Conservation (phyloP, 176 grass and related monocot species). For the Aegilops umbellulata region DNA sequence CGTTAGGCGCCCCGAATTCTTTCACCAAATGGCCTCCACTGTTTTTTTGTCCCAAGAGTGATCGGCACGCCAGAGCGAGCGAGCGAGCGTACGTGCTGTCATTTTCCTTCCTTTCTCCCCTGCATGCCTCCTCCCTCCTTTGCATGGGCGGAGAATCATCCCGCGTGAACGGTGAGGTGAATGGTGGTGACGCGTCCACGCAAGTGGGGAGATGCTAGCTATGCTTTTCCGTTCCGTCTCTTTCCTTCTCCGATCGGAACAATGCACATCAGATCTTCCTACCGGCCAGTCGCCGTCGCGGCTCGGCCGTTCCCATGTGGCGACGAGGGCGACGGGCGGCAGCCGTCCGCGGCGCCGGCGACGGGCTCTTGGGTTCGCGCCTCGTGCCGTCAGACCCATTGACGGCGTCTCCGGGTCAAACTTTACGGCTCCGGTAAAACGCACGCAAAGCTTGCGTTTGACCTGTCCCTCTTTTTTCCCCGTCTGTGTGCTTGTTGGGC, state of each 20-base stretch:
- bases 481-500: neutral
- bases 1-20: conserved; percentile 2
- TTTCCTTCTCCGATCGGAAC: neutral
- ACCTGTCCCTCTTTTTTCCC: neutral
- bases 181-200: neutral
- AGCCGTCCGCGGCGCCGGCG: neutral
- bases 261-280: neutral
- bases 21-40: neutral
- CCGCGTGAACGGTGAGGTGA: neutral
- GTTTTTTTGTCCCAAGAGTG: neutral
- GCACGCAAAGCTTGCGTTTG: neutral
- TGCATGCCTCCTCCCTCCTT: too few species aligned
- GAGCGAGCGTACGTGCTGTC: neutral
- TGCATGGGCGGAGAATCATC: neutral
- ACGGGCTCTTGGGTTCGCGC: neutral
- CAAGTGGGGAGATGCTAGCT: neutral
- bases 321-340: neutral
- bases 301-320: neutral
- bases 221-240: neutral
- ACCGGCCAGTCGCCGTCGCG: neutral
- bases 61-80: neutral
- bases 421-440: conserved; percentile 2
- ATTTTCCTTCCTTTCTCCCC: neutral
- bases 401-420: neutral
- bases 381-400: neutral